Evolutionary conservation across 257 asterid genomes (phyloP).

Genomic region (Forsythia viridissima): DNA sequence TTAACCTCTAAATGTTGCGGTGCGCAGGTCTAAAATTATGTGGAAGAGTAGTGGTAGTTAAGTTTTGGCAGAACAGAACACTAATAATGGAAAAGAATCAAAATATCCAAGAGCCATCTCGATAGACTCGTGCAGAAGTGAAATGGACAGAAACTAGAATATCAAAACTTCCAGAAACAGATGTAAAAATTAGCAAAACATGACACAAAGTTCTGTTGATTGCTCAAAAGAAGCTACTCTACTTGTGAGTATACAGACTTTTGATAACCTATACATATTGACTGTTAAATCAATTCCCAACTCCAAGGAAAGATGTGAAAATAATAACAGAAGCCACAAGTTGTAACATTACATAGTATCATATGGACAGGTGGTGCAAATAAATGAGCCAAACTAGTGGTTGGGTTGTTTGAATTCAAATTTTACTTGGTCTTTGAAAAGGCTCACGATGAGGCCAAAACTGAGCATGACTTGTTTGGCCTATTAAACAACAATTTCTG

Average conservation of each 20-base stretch:
- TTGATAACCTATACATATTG: background rate
- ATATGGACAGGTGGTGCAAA: background rate
- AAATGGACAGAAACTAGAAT: background rate
- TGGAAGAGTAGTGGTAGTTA: background rate
- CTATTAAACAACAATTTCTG: background rate
- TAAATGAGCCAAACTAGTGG: conserved; percentile 1
- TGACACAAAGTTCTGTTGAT: background rate
- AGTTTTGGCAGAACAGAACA: background rate
- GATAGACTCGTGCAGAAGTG: background rate
- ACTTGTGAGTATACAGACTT: background rate
- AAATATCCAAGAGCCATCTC: background rate
- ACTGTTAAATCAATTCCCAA: background rate
- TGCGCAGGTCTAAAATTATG: background rate
- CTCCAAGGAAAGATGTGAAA: background rate
- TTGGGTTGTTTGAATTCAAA: background rate
- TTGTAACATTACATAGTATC: background rate
- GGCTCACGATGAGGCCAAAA: background rate
- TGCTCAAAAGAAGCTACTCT: background rate
- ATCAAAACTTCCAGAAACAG: background rate
- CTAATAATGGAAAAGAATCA: background rate
- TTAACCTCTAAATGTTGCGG: background rate
- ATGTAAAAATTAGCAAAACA: background rate
- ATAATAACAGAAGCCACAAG: background rate
- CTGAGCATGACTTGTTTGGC: background rate
- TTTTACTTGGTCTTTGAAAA: background rate